phyloP scores from a whole-genome alignment of 371 early-diverging fungal genomes.

The Rhizopus arrhizus region DNA sequence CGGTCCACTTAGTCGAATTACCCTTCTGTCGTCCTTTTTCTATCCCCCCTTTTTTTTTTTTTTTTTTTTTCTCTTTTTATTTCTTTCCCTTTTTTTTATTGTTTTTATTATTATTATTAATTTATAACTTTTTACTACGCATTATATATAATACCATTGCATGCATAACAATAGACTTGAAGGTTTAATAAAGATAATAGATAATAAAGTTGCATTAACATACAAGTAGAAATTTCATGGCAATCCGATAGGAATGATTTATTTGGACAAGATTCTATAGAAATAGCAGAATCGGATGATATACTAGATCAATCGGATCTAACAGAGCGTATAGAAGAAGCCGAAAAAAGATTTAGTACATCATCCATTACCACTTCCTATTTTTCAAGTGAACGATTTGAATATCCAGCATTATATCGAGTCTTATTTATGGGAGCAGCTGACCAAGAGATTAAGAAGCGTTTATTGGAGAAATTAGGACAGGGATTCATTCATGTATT shows the following conservation, averaged over 20 bases:
- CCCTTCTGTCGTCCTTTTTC: too few species aligned
- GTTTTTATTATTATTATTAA: neutral
- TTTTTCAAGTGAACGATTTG: conserved; percentile 25
- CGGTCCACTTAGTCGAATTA: too few species aligned
- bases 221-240: neutral
- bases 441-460: conserved; percentile 33
- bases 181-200: neutral
- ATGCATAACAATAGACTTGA: conserved; percentile 17
- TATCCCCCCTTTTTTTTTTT: too few species aligned
- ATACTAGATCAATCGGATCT: conserved; percentile 21
- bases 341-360: conserved; percentile 24
- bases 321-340: conserved; percentile 17
- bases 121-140: too few species aligned
- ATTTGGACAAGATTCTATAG: conserved; percentile 16
- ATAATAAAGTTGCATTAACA: neutral
- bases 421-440: conserved; percentile 46
- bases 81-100: neutral
- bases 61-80: too few species aligned
- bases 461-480: conserved; percentile 37
- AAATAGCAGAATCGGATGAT: conserved; percentile 15
- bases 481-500: conserved; percentile 35
- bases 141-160: neutral
- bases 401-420: conserved; percentile 33
- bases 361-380: conserved; percentile 20
- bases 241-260: neutral